A percentile compares a stretch with the other conserved stretches of the same genome.
Evolutionary conservation across 768 basidiomycete species (phyloP).

Genomic region (Boletus patriciae): DNA sequence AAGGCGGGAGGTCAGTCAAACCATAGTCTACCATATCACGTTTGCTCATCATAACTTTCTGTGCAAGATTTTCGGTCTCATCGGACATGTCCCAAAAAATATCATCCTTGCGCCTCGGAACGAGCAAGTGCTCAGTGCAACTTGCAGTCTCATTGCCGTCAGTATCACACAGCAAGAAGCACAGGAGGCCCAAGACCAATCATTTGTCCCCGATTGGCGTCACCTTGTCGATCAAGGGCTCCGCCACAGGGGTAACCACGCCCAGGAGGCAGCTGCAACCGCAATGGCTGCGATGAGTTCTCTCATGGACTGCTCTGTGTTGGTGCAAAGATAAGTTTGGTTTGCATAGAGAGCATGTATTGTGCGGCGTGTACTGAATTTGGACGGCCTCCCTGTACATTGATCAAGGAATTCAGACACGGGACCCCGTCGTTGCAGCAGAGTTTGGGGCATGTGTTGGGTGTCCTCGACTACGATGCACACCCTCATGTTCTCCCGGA

Average conservation of each 20-base stretch:
- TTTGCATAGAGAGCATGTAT: conserved; percentile 10
- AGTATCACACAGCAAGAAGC: conserved; percentile 62
- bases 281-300: conserved; percentile 71
- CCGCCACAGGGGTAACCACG: conserved; percentile 58
- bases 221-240: conserved; percentile 69
- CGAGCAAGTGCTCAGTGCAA: conserved; percentile 67
- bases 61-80: conserved; percentile 62
- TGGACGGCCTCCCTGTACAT: conserved; percentile 40
- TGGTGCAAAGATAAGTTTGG: conserved; percentile 71
- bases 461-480: conserved; percentile 62
- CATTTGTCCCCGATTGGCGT: conserved; percentile 61
- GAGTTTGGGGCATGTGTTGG: conserved; percentile 68
- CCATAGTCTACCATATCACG: neutral
- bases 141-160: conserved; percentile 67
- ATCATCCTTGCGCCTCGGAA: conserved; percentile 64
- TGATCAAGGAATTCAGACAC: conserved; percentile 60
- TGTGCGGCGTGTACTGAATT: conserved; percentile 17
- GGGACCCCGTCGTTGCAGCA: conserved; percentile 62
- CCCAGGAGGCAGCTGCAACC: conserved; percentile 75
- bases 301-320: conserved; percentile 60
- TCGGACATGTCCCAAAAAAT: conserved; percentile 57
- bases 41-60: neutral
- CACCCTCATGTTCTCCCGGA: conserved; percentile 54
- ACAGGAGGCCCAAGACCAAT: conserved; percentile 34
- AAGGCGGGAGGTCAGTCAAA: conserved; percentile 45